These are phyloP conservation scores for Eutypella sp. DNA, from an alignment of 2,329 filamentous ascomycete genomes.

Conservation along the genomic window DNA sequence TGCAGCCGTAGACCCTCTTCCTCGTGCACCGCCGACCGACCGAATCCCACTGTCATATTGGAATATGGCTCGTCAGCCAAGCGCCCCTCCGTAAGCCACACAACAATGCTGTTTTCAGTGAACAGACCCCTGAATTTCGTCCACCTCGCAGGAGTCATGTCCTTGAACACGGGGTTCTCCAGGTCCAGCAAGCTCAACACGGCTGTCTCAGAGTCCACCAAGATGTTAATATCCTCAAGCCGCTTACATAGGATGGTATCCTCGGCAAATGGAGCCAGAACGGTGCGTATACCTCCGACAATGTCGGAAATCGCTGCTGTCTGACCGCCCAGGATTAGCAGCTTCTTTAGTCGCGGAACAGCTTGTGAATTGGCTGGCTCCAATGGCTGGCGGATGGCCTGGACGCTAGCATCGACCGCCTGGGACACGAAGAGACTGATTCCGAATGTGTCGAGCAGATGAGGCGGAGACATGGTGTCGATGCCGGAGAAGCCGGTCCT, in stretches of 20 bases:
- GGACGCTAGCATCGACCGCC: constrained; percentile 10
- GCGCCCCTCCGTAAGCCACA: constrained; percentile 22
- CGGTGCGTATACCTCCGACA: neutral
- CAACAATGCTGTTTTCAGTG: constrained; percentile 5
- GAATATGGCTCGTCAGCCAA: constrained; percentile 13
- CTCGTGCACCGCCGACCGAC: constrained; percentile 12
- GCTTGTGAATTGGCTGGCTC: neutral
- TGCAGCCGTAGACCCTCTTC: constrained; percentile 13
- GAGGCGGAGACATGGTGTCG: constrained; percentile 4
- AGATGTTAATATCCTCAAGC: constrained; percentile 1
- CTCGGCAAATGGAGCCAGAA: neutral
- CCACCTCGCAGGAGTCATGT: constrained; percentile 5
- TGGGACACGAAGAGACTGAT: constrained; percentile 13
- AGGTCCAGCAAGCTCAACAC: constrained; percentile 4
- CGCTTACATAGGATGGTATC: neutral
- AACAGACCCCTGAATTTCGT: constrained; percentile 10
- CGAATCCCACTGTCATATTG: constrained; percentile 20
- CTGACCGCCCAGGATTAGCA: constrained; percentile 6
- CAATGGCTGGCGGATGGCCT: constrained; percentile 10
- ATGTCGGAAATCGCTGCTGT: neutral
- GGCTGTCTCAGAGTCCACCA: neutral
- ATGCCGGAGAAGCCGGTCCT: constrained; percentile 6
- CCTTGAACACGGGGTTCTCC: constrained; percentile 7
- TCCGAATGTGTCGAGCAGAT: constrained; percentile 2
- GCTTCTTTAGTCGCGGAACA: neutral